Percentiles rank a stretch among this genome's conserved stretches.
Evolutionary conservation across 2,329 filamentous ascomycete species (phyloP).

Genomic region (Arthrinium phaeospermum): DNA sequence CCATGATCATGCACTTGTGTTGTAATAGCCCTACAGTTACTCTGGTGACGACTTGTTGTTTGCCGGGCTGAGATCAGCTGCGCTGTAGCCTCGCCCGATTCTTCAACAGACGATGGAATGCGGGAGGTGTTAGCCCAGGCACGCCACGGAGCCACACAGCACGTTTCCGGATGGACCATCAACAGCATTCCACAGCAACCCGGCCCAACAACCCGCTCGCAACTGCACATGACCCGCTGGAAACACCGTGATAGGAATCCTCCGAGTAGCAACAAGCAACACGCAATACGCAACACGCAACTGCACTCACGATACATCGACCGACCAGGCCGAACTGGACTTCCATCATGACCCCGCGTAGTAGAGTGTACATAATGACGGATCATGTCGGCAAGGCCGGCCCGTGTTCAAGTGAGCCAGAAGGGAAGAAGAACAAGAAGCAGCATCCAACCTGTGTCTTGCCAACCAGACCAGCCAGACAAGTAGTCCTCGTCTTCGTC

Average conservation of each 20-base stretch:
- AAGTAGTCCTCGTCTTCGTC: background rate
- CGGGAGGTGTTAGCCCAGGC: background rate
- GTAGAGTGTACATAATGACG: background rate
- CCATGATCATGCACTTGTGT: background rate
- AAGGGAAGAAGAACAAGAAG: background rate
- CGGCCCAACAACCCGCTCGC: slow-evolving; percentile 8
- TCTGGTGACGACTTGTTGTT: background rate
- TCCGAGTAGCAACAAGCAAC: background rate
- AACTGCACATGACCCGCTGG: slow-evolving; percentile 9
- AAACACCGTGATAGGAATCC: background rate
- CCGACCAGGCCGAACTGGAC: background rate
- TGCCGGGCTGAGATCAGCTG: background rate
- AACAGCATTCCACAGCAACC: slow-evolving; percentile 5
- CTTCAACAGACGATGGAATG: slow-evolving; percentile 3
- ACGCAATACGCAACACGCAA: background rate
- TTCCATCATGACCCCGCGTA: background rate
- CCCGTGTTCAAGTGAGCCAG: background rate
- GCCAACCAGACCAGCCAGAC: background rate
- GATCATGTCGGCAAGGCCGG: background rate
- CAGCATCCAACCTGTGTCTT: background rate
- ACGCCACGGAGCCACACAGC: slow-evolving; percentile 6
- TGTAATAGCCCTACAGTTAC: too few relatives aligned
- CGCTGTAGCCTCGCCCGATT: slow-evolving; percentile 1
- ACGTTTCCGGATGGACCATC: slow-evolving; percentile 8
- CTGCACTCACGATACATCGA: background rate